phyloP scores from a whole-genome alignment of 768 basidiomycete species.

The Trametes sanguinea region DNA sequence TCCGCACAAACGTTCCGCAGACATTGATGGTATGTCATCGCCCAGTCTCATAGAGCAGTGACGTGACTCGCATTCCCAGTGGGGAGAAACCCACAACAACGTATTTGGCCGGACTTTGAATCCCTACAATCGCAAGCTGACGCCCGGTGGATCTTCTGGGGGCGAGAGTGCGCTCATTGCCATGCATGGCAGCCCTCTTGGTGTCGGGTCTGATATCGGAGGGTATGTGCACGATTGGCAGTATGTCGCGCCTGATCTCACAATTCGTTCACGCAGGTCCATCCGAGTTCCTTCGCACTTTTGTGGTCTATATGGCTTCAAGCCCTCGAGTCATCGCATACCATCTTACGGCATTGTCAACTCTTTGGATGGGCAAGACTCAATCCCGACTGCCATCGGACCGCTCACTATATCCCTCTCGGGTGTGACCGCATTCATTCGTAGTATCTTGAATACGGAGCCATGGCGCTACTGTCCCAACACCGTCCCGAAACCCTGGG shows the following conservation, averaged over 20 bases:
- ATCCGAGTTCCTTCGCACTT: conserved; percentile 65
- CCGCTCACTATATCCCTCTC: conserved; percentile 35
- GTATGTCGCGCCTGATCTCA: too few relatives aligned
- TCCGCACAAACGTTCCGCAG: conserved; percentile 24
- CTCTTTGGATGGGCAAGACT: conserved; percentile 71
- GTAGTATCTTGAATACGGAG: conserved; percentile 49
- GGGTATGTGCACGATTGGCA: conserved; percentile 47
- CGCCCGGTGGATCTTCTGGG: conserved; percentile 69
- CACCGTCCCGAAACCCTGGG: conserved; percentile 31
- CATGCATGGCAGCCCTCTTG: conserved; percentile 47
- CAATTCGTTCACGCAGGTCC: conserved; percentile 44
- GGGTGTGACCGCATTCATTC: conserved; percentile 54
- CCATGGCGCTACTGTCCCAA: conserved; percentile 41
- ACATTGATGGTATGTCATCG: conserved; percentile 38
- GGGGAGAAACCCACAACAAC: conserved; percentile 39
- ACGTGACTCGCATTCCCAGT: conserved; percentile 41
- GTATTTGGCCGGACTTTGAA: conserved; percentile 46
- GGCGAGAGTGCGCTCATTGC: conserved; percentile 80
- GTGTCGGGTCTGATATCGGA: conserved; percentile 81
- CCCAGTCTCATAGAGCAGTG: neutral
- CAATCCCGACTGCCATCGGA: conserved; percentile 37
- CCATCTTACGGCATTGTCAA: conserved; percentile 68
- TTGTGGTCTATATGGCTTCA: conserved; percentile 66
- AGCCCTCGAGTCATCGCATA: conserved; percentile 66
- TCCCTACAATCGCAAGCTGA: conserved; percentile 36